Evolutionary conservation across 495 filamentous ascomycete genomes (phyloP), one percentile per base, ranked within the genome.

Genomic region (Staphylotrichum longicolle): DNA sequence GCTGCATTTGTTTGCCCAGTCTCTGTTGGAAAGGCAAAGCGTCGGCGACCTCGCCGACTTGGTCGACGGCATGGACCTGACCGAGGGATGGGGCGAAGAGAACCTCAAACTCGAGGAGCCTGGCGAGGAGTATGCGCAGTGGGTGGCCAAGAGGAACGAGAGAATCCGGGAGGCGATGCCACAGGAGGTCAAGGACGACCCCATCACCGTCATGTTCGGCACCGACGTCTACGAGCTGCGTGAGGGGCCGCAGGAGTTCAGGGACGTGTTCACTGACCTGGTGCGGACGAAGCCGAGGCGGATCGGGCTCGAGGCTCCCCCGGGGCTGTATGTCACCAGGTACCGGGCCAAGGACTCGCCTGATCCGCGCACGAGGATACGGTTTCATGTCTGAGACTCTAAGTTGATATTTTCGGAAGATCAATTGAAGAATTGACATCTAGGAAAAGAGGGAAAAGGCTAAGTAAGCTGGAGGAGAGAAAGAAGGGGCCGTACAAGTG

Each of bases 41-140:
- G 1, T 30, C 15, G 11, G 5, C 37, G 37, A 54, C 37, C 52
- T 54, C 7, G 2, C 3, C 3, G 52, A 54, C 15, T n/a, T 54
- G 37, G 52, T 54, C 9, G 52, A 54, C 52, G 52, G 52, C n/a
- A 54, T 54, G 52, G 52, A 54, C 37, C 35, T 54, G 15, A 42
- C 35, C 15, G 37, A 54, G 52, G 52, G 30, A 14, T 54, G 52
- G 52, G 52, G 52, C 7, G 20, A 54, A 27, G 34, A 6, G 12
- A 37, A 53, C 50, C 50, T 53, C 34, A 37, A 53, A 10, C 14
- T 53, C n/a, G 50, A 53, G 1, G 34, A 53, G 0, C 50, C 35
- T n/a, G 48, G 48, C 48, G 30, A 45, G 42, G 42, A 45, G 42
- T 45, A 45, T 30, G n/a, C 15, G 45, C 45, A 48, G 45, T 48